These are phyloP conservation scores for Isoetes engelmannii DNA, from an alignment of 83 land plant genomes.

Conservation along the genomic window DNA sequence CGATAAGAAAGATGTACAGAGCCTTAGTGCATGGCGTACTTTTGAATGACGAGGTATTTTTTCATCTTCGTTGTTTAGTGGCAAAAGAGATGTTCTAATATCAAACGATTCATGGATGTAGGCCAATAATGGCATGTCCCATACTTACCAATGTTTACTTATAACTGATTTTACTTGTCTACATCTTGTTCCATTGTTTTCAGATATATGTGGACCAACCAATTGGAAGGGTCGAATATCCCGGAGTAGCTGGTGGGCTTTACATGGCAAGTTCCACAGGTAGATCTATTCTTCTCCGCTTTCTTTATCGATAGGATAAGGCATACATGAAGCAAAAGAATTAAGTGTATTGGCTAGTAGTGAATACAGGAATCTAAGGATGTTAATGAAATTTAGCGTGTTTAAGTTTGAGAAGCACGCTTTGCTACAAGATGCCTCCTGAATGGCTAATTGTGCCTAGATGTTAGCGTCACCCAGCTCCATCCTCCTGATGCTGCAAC, in stretches of 20 bases:
- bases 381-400: no score
- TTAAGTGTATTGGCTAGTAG: background rate
- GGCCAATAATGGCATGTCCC: background rate
- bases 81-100: background rate
- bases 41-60: constrained; percentile 20
- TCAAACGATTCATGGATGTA: background rate
- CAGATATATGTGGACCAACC: constrained; percentile 21
- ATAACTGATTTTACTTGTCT: background rate
- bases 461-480: no score
- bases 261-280: constrained; percentile 30
- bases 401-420: no score
- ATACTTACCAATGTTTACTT: background rate
- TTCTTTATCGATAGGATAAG: background rate
- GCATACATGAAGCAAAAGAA: background rate
- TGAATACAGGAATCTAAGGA: no score
- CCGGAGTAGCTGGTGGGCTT: constrained; percentile 36
- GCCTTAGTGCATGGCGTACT: constrained; percentile 29
- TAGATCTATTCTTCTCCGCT: background rate
- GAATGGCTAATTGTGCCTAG: no score
- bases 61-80: background rate
- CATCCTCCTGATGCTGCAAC: no score
- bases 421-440: no score
- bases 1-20: constrained; percentile 21
- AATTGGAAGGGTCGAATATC: constrained; percentile 27
- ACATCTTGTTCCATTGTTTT: background rate